Evolutionary conservation across 495 filamentous ascomycete species (phyloP), one percentile per base, ranked within the genome.

Genomic region (Annulohypoxylon stygium): DNA sequence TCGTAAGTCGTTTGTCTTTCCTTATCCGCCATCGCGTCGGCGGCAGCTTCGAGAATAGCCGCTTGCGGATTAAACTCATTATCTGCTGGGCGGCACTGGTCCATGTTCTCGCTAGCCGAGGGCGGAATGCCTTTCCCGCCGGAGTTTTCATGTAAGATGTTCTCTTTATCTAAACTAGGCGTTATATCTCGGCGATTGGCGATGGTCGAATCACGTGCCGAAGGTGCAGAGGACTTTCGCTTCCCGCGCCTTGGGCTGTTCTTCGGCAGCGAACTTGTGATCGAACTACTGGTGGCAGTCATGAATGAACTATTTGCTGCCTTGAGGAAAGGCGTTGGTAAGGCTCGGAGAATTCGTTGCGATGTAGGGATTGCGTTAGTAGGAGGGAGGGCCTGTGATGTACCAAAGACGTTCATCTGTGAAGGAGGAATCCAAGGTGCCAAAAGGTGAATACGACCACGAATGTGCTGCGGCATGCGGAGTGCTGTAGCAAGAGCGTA

Each of bases 351-450:
- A 71, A 99, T 94, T 50, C 93, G 88, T 76, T 98, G 97, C 4
- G 93, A 92, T 47, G 95, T 95, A 9, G 96, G 97, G 50, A 99
- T 90, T 8, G 93, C 91, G 73, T 91, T 94, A 0, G 88, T 90
- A 0, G 93, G 94, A 0, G 92, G 89, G 9, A 91, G 83, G 10
- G 91, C 89, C 69, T 93, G 89, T 16, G 91, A 88, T n/a, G 91
- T 86, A 33, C 94, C 84, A 55, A 97, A 90, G 36, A 89, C 91
- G 39, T 90, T 94, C 85, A 98, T 92, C 76, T 99, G 96, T n/a
- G 93, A 97, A 0, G 96, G 96, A 1, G 96, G 96, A 45, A 99
- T 98, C 97, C 96, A 99, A 0, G 96, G 96, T 2, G 96, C 95
- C 11, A 99, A 86, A 8, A 99, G 89, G 81, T 99, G 96, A 25